Percentiles rank a stretch among this genome's conserved stretches.
These are phyloP conservation scores for Fusarium sublunatum DNA, from an alignment of 2,329 filamentous ascomycete species.

Conservation along the genomic window DNA sequence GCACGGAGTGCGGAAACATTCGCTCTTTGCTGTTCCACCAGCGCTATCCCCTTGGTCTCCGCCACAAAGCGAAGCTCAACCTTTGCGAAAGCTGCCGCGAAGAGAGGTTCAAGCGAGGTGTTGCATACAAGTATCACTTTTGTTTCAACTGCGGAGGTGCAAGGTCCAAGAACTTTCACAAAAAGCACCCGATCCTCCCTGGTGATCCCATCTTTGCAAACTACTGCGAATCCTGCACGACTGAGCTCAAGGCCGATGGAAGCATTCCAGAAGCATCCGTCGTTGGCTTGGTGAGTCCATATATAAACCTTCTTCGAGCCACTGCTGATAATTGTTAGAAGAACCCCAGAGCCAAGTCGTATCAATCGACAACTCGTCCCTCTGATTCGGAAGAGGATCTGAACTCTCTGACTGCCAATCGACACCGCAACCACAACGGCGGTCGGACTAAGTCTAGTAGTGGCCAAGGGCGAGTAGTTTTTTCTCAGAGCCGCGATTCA, in stretches of 20 bases:
- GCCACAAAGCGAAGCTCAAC: constrained; percentile 46
- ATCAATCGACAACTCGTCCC: background rate
- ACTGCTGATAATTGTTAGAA: constrained; percentile 21
- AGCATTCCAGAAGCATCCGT: constrained; percentile 45
- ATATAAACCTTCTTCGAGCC: background rate
- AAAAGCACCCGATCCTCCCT: constrained; percentile 32
- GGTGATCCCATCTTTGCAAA: constrained; percentile 48
- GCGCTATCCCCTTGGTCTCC: constrained; percentile 47
- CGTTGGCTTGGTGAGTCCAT: constrained; percentile 41
- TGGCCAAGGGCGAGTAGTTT: background rate
- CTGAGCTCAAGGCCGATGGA: constrained; percentile 41
- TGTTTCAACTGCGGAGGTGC: constrained; percentile 57
- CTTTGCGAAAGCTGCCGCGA: constrained; percentile 52
- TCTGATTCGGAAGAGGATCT: constrained; percentile 23
- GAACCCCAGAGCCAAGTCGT: background rate
- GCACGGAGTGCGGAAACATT: constrained; percentile 51
- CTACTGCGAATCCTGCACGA: constrained; percentile 49
- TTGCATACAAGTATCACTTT: constrained; percentile 50
- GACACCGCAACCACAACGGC: constrained; percentile 5
- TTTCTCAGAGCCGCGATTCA: background rate
- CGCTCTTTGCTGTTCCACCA: constrained; percentile 52
- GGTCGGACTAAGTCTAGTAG: background rate
- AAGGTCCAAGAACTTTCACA: constrained; percentile 55
- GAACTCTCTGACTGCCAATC: constrained; percentile 23
- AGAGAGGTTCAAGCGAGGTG: constrained; percentile 35